Conservation (phyloP, 768 basidiomycete genomes). For the Termitomyces sp. region DNA sequence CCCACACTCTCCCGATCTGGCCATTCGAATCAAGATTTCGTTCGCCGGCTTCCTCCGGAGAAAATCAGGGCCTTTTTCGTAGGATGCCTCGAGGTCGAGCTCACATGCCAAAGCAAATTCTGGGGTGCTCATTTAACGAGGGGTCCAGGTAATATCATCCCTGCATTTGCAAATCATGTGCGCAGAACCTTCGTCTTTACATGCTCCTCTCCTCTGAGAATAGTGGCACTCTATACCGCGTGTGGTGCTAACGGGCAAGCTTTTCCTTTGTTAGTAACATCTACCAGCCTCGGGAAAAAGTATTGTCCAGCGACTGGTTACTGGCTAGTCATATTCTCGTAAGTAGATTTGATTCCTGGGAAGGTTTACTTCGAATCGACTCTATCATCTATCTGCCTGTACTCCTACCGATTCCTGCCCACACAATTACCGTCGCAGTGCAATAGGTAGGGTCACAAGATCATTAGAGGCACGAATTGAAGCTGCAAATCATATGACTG, state of each 20-base stretch:
- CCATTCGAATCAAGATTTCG: constrained; percentile 17
- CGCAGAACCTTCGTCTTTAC: constrained; percentile 5
- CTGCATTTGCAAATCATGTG: constrained; percentile 16
- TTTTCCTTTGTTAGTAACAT: neutral
- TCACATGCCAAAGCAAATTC: constrained; percentile 20
- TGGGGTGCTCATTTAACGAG: constrained; percentile 26
- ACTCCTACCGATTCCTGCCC: neutral
- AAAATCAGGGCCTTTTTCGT: constrained; percentile 16
- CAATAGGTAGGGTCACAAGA: neutral
- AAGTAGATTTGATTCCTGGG: neutral
- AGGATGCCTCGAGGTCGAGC: constrained; percentile 23
- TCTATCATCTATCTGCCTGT: neutral
- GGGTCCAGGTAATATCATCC: constrained; percentile 15
- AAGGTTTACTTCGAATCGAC: neutral
- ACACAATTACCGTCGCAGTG: neutral
- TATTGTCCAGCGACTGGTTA: neutral
- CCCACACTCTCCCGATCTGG: constrained; percentile 14
- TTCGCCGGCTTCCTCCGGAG: constrained; percentile 25
- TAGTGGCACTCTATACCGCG: neutral
- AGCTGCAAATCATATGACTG: neutral
- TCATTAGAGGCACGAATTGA: neutral
- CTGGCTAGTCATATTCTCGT: neutral
- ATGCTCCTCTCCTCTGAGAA: neutral
- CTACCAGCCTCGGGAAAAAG: neutral
- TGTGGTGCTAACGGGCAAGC: neutral